These are phyloP conservation scores for Hymenoscyphus repandus DNA, from an alignment of 2,329 filamentous ascomycete genomes.

Conservation along the genomic window DNA sequence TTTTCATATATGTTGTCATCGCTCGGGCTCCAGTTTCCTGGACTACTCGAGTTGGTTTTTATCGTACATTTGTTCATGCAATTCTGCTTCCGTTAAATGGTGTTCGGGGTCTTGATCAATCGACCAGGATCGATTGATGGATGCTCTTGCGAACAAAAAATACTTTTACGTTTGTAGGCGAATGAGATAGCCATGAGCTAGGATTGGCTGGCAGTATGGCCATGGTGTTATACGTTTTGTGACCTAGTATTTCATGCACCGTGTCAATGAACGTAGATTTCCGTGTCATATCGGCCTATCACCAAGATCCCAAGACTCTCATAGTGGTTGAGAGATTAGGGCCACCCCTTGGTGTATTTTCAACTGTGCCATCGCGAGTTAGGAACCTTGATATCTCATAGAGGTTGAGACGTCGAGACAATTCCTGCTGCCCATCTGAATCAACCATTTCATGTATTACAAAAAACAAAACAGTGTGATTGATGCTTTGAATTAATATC, in stretches of 20 bases:
- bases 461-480: slow-evolving; percentile 15
- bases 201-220: slow-evolving; percentile 25
- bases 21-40: not conserved
- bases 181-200: slow-evolving; percentile 22
- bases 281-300: too few species aligned
- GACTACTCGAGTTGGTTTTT: not conserved
- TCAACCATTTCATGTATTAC: too few species aligned
- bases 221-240: slow-evolving; percentile 22
- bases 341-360: not conserved
- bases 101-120: not conserved
- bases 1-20: not conserved
- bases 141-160: too few species aligned
- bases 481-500: slow-evolving; percentile 9
- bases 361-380: not conserved
- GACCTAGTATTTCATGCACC: slow-evolving; percentile 15
- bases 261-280: slow-evolving; percentile 10
- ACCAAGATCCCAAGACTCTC: not conserved
- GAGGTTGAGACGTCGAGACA: not conserved
- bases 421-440: not conserved
- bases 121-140: not conserved
- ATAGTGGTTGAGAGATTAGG: not conserved
- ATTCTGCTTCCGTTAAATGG: not conserved
- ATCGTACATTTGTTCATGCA: not conserved
- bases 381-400: not conserved
- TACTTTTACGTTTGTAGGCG: slow-evolving; percentile 11